A percentile compares a stretch with the other conserved stretches of the same genome.
phyloP scores from a whole-genome alignment of 2,329 filamentous ascomycete species.

The Blastomyces percursus region DNA sequence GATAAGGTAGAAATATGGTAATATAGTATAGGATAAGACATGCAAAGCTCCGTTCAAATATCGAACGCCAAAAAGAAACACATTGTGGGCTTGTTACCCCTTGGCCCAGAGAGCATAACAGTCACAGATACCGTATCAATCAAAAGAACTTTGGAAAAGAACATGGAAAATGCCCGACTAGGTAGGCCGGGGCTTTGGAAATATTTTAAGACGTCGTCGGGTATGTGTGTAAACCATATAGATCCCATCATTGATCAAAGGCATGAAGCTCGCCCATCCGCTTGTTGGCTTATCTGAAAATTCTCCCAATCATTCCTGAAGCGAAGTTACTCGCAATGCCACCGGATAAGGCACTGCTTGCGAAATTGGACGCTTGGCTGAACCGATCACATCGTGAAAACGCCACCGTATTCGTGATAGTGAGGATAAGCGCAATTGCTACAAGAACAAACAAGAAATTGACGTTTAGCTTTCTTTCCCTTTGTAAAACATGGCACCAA shows the following conservation, averaged over 20 bases:
- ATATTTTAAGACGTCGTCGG: not conserved
- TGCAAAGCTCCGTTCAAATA: not conserved
- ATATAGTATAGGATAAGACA: not conserved
- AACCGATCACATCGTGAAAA: slow-evolving; percentile 44
- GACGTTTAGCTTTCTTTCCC: not conserved
- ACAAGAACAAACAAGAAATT: not conserved
- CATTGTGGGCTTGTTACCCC: not conserved
- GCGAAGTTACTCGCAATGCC: slow-evolving; percentile 46
- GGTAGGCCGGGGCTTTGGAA: not conserved
- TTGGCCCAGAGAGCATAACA: not conserved
- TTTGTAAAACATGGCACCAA: not conserved
- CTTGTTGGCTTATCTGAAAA: slow-evolving; percentile 35
- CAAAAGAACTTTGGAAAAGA: not conserved
- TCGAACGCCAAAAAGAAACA: not conserved
- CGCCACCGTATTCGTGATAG: slow-evolving; percentile 42
- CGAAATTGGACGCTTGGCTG: slow-evolving; percentile 48
- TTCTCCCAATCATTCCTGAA: slow-evolving; percentile 43
- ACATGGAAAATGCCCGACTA: not conserved
- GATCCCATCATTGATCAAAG: not conserved
- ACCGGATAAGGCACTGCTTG: slow-evolving; percentile 45
- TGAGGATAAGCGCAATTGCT: slow-evolving; percentile 41
- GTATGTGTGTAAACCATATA: not conserved
- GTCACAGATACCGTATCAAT: not conserved
- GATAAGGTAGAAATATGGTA: not conserved
- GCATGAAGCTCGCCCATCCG: no score